A percentile compares a stretch with the other conserved stretches of the same genome.
These are phyloP conservation scores for Arabidopsis arenosa DNA, from an alignment of 345 rosid species.

Conservation along the genomic window DNA sequence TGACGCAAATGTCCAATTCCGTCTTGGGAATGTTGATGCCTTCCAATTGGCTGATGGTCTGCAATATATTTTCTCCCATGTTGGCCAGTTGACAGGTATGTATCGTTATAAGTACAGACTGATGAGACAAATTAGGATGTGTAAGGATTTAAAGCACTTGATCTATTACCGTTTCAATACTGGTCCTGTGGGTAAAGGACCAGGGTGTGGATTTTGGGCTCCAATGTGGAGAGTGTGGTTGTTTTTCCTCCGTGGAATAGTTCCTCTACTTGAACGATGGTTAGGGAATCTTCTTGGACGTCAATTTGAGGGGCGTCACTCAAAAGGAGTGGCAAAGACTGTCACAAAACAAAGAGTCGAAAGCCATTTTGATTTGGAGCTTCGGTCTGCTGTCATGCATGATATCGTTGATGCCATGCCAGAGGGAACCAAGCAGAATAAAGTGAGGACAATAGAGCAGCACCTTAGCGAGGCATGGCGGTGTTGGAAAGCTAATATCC, in stretches of 20 bases:
- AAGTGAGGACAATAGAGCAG: constrained; percentile 94
- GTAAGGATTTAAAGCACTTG: constrained; percentile 95
- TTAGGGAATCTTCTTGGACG: constrained; percentile 94
- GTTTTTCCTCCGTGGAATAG: constrained; percentile 96
- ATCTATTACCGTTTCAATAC: constrained; percentile 97
- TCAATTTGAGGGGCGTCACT: constrained; percentile 98
- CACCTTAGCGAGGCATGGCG: constrained; percentile 99
- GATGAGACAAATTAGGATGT: constrained; percentile 98
- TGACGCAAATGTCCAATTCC: constrained; percentile 97
- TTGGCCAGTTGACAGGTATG: constrained; percentile 99
- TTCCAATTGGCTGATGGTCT: constrained; percentile 97
- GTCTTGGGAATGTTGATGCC: constrained; percentile 98
- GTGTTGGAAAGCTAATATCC: constrained; percentile 99
- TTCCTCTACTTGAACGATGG: constrained; percentile 96
- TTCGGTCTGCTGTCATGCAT: constrained; percentile 99
- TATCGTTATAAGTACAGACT: constrained; percentile 94
- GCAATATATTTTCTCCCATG: constrained; percentile 96
- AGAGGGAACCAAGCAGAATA: constrained; percentile 99
- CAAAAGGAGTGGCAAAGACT: constrained; percentile 98
- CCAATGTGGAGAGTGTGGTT: constrained; percentile 99
- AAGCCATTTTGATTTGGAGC: constrained; percentile 97
- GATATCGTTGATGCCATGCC: constrained; percentile 99
- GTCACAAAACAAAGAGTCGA: constrained; percentile 99
- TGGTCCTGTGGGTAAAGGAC: constrained; percentile 98
- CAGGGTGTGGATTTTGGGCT: constrained; percentile 99